phyloP scores from a whole-genome alignment of 306 rosid genomes.

The Vicia faba region DNA sequence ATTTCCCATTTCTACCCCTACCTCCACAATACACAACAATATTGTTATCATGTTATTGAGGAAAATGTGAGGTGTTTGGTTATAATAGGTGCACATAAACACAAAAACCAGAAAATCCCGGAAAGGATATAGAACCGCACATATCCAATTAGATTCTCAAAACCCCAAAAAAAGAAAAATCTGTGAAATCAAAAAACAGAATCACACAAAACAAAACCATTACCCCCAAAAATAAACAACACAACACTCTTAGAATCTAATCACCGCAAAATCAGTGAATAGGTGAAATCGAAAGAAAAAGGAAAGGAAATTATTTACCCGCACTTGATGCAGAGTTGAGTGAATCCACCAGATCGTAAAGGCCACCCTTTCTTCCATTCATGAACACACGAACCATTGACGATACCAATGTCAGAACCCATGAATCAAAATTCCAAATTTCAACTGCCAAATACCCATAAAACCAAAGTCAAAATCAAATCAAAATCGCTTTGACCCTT shows the following conservation, averaged over 20 bases:
- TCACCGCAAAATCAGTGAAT: constrained; percentile 32
- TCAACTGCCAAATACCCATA: constrained; percentile 34
- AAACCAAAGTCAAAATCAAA: constrained; percentile 46
- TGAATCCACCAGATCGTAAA: constrained; percentile 86
- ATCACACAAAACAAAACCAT: constrained; percentile 4
- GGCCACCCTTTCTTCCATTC: constrained; percentile 94
- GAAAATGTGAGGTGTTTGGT: constrained; percentile 29
- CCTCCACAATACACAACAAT: constrained; percentile 10
- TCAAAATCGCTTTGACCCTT: constrained; percentile 49
- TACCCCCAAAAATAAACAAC: constrained; percentile 43
- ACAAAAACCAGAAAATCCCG: constrained; percentile 32
- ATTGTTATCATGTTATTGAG: background rate
- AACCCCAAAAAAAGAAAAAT: constrained; percentile 30
- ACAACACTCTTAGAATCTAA: constrained; percentile 36
- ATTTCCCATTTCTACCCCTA: constrained; percentile 23
- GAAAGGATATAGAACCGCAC: background rate
- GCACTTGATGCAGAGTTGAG: constrained; percentile 81
- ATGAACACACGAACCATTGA: constrained; percentile 57
- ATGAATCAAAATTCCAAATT: constrained; percentile 57
- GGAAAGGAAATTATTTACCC: constrained; percentile 59
- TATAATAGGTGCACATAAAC: background rate
- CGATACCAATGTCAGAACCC: constrained; percentile 72
- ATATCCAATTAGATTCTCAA: constrained; percentile 34
- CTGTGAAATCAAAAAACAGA: constrained; percentile 27
- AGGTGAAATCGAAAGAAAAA: constrained; percentile 29